phyloP scores from a whole-genome alignment of 2,329 filamentous ascomycete genomes.

The Colletotrichum agaves region DNA sequence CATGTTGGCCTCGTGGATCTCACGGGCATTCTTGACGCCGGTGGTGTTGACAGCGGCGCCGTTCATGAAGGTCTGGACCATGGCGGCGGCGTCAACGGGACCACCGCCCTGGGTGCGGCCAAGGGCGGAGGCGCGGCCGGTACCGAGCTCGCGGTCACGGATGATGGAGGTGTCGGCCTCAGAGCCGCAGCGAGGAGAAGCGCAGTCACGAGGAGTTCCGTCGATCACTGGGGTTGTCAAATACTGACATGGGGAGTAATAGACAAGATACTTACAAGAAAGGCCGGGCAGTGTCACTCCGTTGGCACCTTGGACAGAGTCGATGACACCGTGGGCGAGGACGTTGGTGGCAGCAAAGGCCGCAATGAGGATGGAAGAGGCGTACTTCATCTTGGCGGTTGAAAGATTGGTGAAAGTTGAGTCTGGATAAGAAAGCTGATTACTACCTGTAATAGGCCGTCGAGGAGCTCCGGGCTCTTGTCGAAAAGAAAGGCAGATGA shows the following conservation, averaged over 20 bases:
- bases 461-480: slow-evolving; percentile 36
- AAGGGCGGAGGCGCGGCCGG: slow-evolving; percentile 64
- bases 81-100: slow-evolving; percentile 65
- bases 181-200: slow-evolving; percentile 68
- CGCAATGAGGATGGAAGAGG: slow-evolving; percentile 53
- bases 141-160: slow-evolving; percentile 66
- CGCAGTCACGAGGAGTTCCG: slow-evolving; percentile 75
- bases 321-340: slow-evolving; percentile 68
- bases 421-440: not conserved
- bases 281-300: slow-evolving; percentile 71
- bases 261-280: slow-evolving; percentile 20
- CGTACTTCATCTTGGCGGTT: slow-evolving; percentile 37
- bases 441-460: slow-evolving; percentile 19
- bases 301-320: slow-evolving; percentile 67
- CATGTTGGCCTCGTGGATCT: slow-evolving; percentile 55
- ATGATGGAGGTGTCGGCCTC: slow-evolving; percentile 77
- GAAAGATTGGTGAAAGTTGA: slow-evolving; percentile 27
- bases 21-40: slow-evolving; percentile 50
- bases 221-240: slow-evolving; percentile 60
- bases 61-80: slow-evolving; percentile 70
- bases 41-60: slow-evolving; percentile 49
- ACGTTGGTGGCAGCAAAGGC: slow-evolving; percentile 51
- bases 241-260: too few species aligned
- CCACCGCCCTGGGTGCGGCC: slow-evolving; percentile 71
- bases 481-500: slow-evolving; percentile 34